A percentile compares a stretch with the other conserved stretches of the same genome.
Evolutionary conservation across 805 yeast species (phyloP).

Genomic region (Candida ortonii): DNA sequence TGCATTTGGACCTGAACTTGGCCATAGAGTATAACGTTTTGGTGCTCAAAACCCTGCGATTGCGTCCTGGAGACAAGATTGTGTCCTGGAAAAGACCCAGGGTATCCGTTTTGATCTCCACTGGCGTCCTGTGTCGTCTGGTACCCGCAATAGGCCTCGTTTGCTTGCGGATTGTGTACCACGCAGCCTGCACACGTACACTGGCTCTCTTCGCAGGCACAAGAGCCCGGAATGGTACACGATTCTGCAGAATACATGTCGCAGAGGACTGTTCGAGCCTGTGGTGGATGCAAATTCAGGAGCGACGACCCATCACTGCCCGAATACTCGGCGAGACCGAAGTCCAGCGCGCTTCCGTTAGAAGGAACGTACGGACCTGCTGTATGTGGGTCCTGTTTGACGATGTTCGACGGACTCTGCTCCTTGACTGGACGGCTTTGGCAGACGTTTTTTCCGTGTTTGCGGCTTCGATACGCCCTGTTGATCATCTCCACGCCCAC

Average conservation of each 20-base stretch:
- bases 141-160: too few relatives aligned
- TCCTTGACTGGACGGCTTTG: too few relatives aligned
- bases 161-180: slow-evolving; percentile 22
- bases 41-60: too few relatives aligned
- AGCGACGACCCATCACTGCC: background rate
- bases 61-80: too few relatives aligned
- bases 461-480: slow-evolving; percentile 17
- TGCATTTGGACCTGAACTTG: slow-evolving; percentile 24
- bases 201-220: slow-evolving; percentile 31
- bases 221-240: slow-evolving; percentile 35
- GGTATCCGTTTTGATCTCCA: too few relatives aligned
- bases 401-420: too few relatives aligned
- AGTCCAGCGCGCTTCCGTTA: background rate
- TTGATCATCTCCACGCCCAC: slow-evolving; percentile 32
- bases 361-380: too few relatives aligned
- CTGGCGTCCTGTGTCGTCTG: too few relatives aligned
- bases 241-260: slow-evolving; percentile 33
- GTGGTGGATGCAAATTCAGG: background rate
- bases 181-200: slow-evolving; percentile 33
- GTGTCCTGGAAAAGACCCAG: too few relatives aligned
- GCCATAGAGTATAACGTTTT: slow-evolving; percentile 22
- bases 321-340: background rate
- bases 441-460: slow-evolving; percentile 21
- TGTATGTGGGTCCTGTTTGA: too few relatives aligned
- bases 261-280: slow-evolving; percentile 14